Percentiles rank a stretch among this genome's conserved stretches.
Evolutionary conservation across 345 rosid species (phyloP).

Genomic region (Camelina sativa): DNA sequence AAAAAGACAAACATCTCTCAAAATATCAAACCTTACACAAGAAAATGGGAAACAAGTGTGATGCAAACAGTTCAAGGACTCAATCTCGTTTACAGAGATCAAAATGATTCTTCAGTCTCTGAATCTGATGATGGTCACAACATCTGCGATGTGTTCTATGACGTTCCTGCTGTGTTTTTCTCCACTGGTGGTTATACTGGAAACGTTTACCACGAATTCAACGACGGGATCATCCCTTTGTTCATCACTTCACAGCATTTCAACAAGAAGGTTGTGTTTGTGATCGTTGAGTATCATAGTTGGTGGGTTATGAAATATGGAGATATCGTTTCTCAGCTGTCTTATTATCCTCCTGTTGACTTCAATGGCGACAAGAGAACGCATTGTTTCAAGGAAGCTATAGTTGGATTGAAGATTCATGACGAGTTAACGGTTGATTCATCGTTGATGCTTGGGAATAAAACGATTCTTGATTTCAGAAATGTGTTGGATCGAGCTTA

Average conservation of each 20-base stretch:
- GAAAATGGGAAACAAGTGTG: conserved; percentile 78
- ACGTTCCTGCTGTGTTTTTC: conserved; percentile 73
- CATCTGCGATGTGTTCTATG: conserved; percentile 58
- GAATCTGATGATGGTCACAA: conserved; percentile 12
- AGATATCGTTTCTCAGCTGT: conserved; percentile 58
- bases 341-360: conserved; percentile 60
- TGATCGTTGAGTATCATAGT: conserved; percentile 65
- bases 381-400: conserved; percentile 78
- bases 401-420: conserved; percentile 71
- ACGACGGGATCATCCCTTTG: conserved; percentile 79
- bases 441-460: conserved; percentile 53
- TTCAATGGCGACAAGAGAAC: conserved; percentile 59
- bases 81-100: conserved; percentile 50
- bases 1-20: conserved; percentile 38
- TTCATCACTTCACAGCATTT: conserved; percentile 78
- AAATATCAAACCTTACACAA: conserved; percentile 72
- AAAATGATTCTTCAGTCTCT: not conserved
- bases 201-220: conserved; percentile 79
- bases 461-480: conserved; percentile 61
- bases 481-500: conserved; percentile 64
- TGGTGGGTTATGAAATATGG: conserved; percentile 83
- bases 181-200: conserved; percentile 87
- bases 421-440: conserved; percentile 65
- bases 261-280: conserved; percentile 73
- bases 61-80: conserved; percentile 72